phyloP scores from a whole-genome alignment of 176 grass and related monocot genomes.

The Poa pratensis region DNA sequence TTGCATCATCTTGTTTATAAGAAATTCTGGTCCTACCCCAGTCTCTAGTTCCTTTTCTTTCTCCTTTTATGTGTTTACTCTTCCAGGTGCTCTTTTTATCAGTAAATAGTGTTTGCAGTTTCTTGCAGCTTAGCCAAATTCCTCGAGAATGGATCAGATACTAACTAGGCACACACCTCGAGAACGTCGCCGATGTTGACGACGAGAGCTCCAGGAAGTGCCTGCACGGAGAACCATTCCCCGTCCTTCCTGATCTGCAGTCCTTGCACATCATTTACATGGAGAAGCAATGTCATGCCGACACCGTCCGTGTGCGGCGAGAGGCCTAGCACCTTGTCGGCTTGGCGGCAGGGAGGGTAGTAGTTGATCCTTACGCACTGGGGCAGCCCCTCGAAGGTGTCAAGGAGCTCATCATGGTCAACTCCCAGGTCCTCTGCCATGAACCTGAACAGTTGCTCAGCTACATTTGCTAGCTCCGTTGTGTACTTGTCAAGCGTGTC shows the following conservation, averaged over 20 bases:
- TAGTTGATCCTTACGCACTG: constrained; percentile 67
- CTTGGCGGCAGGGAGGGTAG: constrained; percentile 64
- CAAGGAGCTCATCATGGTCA: constrained; percentile 38
- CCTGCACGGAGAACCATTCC: constrained; percentile 41
- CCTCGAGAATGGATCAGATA: not conserved
- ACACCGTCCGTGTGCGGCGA: constrained; percentile 62
- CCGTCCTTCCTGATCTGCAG: constrained; percentile 65
- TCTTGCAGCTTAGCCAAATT: not conserved
- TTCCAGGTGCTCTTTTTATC: not conserved
- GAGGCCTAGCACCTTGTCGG: constrained; percentile 64
- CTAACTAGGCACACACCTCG: constrained; percentile 2
- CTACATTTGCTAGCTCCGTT: constrained; percentile 39
- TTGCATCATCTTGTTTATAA: not conserved
- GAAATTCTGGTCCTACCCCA: not conserved
- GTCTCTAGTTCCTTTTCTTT: not conserved
- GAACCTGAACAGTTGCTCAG: constrained; percentile 35
- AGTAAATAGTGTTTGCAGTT: not conserved
- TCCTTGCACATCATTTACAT: constrained; percentile 65
- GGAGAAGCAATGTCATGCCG: constrained; percentile 60
- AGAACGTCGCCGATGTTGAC: constrained; percentile 34
- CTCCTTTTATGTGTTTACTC: not conserved
- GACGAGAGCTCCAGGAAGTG: constrained; percentile 26
- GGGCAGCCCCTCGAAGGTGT: constrained; percentile 42
- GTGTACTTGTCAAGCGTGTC: constrained; percentile 39
- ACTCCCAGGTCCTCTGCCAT: constrained; percentile 58